These are phyloP conservation scores for Hyaloscypha hepaticicola DNA, from an alignment of 495 filamentous ascomycete genomes.

Conservation along the genomic window DNA sequence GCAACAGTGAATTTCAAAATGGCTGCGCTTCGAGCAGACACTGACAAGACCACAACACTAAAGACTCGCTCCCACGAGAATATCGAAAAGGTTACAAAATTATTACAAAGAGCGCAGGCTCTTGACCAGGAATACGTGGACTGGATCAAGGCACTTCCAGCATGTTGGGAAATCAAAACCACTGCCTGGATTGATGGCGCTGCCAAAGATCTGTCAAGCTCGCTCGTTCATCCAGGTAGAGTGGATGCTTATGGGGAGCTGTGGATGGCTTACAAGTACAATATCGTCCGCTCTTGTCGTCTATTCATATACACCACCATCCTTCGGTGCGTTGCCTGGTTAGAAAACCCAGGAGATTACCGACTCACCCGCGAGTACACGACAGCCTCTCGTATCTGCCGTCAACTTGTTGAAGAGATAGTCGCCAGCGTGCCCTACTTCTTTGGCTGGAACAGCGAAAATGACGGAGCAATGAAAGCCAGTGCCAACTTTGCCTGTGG, in stretches of 20 bases:
- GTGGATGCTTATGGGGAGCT: constrained; percentile 52
- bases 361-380: constrained; percentile 51
- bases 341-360: constrained; percentile 47
- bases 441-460: constrained; percentile 47
- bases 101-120: constrained; percentile 42
- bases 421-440: constrained; percentile 51
- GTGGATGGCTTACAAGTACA: constrained; percentile 48
- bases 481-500: constrained; percentile 40
- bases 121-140: constrained; percentile 42
- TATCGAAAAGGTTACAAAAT: constrained; percentile 37
- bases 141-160: constrained; percentile 44
- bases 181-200: constrained; percentile 43
- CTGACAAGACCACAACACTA: constrained; percentile 38
- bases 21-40: constrained; percentile 45
- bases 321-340: constrained; percentile 51
- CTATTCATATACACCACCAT: constrained; percentile 43
- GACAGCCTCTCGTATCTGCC: constrained; percentile 40
- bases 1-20: constrained; percentile 46
- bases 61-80: constrained; percentile 36
- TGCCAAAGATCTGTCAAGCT: constrained; percentile 36
- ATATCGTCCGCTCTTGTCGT: constrained; percentile 43
- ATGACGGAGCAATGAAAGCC: constrained; percentile 21
- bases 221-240: constrained; percentile 48
- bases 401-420: constrained; percentile 46
- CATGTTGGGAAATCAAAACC: constrained; percentile 41